Evolutionary conservation across 345 rosid species (phyloP), one percentile per base, ranked within the genome.

Genomic region (Tarenaya hassleriana): DNA sequence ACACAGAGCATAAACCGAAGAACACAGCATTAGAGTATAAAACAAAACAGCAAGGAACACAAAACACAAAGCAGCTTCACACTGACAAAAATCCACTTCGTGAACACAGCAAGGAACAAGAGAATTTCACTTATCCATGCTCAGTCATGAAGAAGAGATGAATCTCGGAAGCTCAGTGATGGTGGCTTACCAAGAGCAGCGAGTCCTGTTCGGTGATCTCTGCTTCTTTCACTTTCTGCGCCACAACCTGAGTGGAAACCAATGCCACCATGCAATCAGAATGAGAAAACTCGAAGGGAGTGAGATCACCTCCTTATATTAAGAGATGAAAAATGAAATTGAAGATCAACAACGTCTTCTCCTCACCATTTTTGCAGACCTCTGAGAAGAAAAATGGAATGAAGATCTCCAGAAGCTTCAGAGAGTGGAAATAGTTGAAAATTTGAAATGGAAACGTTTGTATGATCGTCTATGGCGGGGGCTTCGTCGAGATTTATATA

Each of bases 191-290:
- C 85, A 94, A 80, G 52, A 88, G 99, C 58, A 94, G 94, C n/a
- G 95, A 94, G 69, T 88, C 91, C 77, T 88, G 97, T 61, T 88
- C 95, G 4, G 95, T 88, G 75, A 94, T 88, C 78, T 86, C 91
- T 7, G 97, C 74, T 76, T 94, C 94, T 48, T 83, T 94, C 55
- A 85, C 69, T 60, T 83, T 86, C 75, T 83, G 99, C 15, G 75
- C 84, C 31, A 78, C 73, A 43, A 83, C 97, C 95, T 94, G 78
- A 70, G 49, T 11, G 1, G 34, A 15, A 38, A 53, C 15, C 1
- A 45, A 24, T 58, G 15, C 16, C 2, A 21, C 45, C 16, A 19
- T 7, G 4, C 40, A 50, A 31, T 45, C 15, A 50, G 41, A 42
- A 35, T 39, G 2, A 38, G 60, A 55, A 51, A 41, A 42, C n/a